phyloP scores from a whole-genome alignment of 2,329 filamentous ascomycete genomes.

The Aspergillus sp. region DNA sequence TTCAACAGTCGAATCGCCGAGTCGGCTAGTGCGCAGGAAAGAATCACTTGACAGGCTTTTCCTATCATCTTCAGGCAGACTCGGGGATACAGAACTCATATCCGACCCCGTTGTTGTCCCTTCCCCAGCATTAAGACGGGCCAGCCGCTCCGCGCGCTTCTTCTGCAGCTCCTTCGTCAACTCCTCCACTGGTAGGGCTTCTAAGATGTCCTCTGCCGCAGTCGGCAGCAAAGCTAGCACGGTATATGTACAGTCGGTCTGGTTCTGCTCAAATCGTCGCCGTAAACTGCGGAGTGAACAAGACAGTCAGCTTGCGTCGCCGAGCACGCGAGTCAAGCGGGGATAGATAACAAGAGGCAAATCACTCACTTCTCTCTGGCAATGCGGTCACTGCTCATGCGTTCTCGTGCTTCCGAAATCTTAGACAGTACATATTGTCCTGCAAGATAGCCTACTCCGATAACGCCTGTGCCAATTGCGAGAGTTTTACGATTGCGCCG shows the following conservation, averaged over 20 bases:
- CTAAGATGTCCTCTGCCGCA: slow-evolving; percentile 83
- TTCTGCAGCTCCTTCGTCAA: slow-evolving; percentile 92
- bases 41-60: slow-evolving; percentile 77
- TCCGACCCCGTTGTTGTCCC: slow-evolving; percentile 54
- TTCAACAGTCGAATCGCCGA: slow-evolving; percentile 57
- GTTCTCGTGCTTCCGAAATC: slow-evolving; percentile 89
- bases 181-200: slow-evolving; percentile 84
- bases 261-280: slow-evolving; percentile 96
- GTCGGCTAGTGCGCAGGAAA: slow-evolving; percentile 79
- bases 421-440: slow-evolving; percentile 91
- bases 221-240: slow-evolving; percentile 94
- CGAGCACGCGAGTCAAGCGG: slow-evolving; percentile 14
- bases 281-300: slow-evolving; percentile 66
- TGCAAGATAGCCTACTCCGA: slow-evolving; percentile 87
- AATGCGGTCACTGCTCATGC: slow-evolving; percentile 94
- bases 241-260: slow-evolving; percentile 97
- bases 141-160: slow-evolving; percentile 76
- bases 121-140: slow-evolving; percentile 57
- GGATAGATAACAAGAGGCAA: not conserved
- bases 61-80: slow-evolving; percentile 78
- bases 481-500: slow-evolving; percentile 87
- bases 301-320: slow-evolving; percentile 12
- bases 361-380: slow-evolving; percentile 85
- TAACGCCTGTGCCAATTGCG: slow-evolving; percentile 80
- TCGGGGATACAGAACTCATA: slow-evolving; percentile 59